These are phyloP conservation scores for Cochlearia excelsa DNA, from an alignment of 345 rosid genomes.

Conservation along the genomic window DNA sequence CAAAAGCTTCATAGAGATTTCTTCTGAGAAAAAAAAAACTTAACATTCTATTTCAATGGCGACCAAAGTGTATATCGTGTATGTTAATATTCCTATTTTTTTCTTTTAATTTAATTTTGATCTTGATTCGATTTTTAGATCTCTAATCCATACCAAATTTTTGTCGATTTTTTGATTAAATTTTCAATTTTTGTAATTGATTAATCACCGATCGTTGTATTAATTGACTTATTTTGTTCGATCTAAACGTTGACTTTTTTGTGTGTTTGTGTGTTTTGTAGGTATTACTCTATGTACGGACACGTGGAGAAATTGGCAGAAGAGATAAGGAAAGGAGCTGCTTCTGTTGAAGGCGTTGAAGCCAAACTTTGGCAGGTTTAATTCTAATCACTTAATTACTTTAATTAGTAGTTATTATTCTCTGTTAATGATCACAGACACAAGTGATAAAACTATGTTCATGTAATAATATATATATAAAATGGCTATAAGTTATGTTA, in stretches of 20 bases:
- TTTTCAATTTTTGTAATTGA: not conserved
- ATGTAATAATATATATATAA: no score
- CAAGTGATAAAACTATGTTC: not conserved
- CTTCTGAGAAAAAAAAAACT: not conserved
- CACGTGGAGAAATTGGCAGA: conserved; percentile 92
- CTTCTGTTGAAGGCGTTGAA: conserved; percentile 94
- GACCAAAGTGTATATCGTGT: conserved; percentile 73
- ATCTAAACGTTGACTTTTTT: conserved; percentile 1
- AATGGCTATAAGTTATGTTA: no score
- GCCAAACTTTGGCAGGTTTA: conserved; percentile 89
- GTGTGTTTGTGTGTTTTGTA: conserved; percentile 27
- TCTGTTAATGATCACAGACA: conserved; percentile 4
- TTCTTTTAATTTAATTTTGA: not conserved
- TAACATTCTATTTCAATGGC: conserved; percentile 42
- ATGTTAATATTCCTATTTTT: conserved; percentile 30
- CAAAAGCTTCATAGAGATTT: not conserved
- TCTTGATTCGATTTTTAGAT: not conserved
- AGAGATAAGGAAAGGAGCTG: conserved; percentile 87
- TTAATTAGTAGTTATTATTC: not conserved
- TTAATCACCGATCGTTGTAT: no score
- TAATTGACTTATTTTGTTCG: not conserved
- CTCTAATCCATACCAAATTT: not conserved
- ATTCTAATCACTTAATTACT: not conserved
- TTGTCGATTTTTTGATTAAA: not conserved
- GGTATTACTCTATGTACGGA: conserved; percentile 97